Conservation (phyloP, 805 yeast genomes). For the Wickerhamiella parazyma region DNA sequence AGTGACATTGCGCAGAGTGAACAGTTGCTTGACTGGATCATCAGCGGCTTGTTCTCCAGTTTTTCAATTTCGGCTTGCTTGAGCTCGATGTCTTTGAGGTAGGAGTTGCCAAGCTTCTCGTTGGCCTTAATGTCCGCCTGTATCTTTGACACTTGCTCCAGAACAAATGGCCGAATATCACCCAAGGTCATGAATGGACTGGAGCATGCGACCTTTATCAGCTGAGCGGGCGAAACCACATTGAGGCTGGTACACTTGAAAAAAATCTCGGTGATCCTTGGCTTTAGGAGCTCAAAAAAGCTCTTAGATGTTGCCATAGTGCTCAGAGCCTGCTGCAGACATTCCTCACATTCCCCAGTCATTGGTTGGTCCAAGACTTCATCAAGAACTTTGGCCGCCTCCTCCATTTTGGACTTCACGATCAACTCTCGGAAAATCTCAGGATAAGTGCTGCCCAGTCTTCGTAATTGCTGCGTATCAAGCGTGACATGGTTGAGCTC, state of each 20-base stretch:
- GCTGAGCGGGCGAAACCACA: conserved; percentile 58
- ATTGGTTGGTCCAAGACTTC: conserved; percentile 19
- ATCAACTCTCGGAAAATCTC: conserved; percentile 55
- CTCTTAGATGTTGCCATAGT: not conserved
- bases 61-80: conserved; percentile 41
- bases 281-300: conserved; percentile 39
- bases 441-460: conserved; percentile 34
- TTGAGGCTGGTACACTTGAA: conserved; percentile 38
- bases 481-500: conserved; percentile 21
- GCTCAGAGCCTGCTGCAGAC: not conserved
- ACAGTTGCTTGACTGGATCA: conserved; percentile 52
- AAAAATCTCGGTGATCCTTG: conserved; percentile 38
- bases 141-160: conserved; percentile 46
- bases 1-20: conserved; percentile 48
- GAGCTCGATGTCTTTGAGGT: conserved; percentile 49
- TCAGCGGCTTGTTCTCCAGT: conserved; percentile 34
- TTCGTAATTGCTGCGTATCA: conserved; percentile 10
- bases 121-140: conserved; percentile 57
- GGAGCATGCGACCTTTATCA: conserved; percentile 52
- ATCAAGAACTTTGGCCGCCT: conserved; percentile 43
- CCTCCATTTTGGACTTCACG: conserved; percentile 42
- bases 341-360: not conserved
- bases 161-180: conserved; percentile 51
- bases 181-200: conserved; percentile 59
- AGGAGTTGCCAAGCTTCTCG: conserved; percentile 48